Percentiles rank a stretch among this genome's conserved stretches.
Conservation (phyloP, 345 rosid species). For the Gynandropsis gynandra region DNA sequence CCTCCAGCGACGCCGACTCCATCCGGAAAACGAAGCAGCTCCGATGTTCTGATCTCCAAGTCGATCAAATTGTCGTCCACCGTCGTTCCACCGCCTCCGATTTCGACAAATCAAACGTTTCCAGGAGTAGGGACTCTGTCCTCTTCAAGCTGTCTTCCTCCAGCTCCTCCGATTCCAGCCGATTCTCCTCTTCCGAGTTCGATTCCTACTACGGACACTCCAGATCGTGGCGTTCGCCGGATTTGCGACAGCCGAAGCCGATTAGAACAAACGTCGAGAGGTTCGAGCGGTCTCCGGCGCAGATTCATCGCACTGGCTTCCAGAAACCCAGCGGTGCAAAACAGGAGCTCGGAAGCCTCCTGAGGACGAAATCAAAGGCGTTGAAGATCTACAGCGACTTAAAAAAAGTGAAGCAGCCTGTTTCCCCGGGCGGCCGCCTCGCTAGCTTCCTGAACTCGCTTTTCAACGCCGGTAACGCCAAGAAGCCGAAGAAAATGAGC, state of each 20-base stretch:
- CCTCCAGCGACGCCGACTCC: constrained; percentile 8
- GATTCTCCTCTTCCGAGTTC: neutral
- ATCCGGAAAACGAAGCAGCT: constrained; percentile 13
- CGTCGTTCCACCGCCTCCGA: constrained; percentile 45
- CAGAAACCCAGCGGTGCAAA: constrained; percentile 28
- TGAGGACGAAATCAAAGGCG: constrained; percentile 70
- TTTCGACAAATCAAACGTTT: constrained; percentile 24
- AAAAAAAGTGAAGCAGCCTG: constrained; percentile 77
- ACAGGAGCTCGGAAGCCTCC: constrained; percentile 37
- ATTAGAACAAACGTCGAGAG: constrained; percentile 40
- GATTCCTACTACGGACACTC: no score
- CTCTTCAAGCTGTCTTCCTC: constrained; percentile 5
- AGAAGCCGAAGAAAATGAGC: constrained; percentile 35
- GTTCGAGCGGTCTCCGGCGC: neutral
- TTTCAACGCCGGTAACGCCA: constrained; percentile 42
- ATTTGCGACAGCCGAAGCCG: constrained; percentile 44
- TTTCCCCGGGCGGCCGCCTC: constrained; percentile 80
- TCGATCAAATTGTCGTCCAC: constrained; percentile 26
- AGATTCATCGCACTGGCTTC: neutral
- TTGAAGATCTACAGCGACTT: constrained; percentile 73
- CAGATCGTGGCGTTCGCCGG: neutral
- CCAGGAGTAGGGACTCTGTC: constrained; percentile 24
- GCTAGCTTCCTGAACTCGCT: constrained; percentile 76
- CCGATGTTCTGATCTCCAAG: constrained; percentile 4
- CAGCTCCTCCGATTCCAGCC: neutral